Percentiles rank a stretch among this genome's conserved stretches.
These are phyloP conservation scores for Catenaria anguillulae DNA, from an alignment of 371 early-diverging fungal species.

Conservation along the genomic window DNA sequence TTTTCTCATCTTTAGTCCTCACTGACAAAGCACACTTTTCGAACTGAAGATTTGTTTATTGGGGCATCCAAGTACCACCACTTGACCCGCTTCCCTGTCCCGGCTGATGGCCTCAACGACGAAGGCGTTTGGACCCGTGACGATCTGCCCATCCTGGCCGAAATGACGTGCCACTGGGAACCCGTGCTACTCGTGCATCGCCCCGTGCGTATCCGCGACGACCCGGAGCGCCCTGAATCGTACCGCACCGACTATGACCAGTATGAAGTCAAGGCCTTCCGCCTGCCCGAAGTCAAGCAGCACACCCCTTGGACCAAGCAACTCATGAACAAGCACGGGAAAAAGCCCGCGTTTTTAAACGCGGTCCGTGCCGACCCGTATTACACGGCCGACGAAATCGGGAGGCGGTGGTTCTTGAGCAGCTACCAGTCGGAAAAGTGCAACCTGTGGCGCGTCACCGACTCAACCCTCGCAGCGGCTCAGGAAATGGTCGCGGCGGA, in stretches of 20 bases:
- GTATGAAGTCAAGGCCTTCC: no score
- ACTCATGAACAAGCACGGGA: not conserved
- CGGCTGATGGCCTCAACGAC: not conserved
- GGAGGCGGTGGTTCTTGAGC: not conserved
- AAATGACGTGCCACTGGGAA: not conserved
- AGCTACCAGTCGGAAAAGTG: no score
- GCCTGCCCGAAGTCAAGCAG: not conserved
- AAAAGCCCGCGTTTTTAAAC: not conserved
- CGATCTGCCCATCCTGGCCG: not conserved
- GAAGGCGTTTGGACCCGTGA: not conserved
- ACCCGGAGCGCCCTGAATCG: no score
- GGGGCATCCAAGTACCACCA: not conserved
- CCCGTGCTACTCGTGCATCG: not conserved
- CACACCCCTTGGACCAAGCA: not conserved
- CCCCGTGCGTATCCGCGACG: no score
- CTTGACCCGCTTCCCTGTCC: not conserved
- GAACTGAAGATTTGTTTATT: not conserved
- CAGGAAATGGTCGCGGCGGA: no score
- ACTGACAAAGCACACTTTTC: no score
- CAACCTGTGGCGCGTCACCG: not conserved
- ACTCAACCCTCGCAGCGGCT: no score
- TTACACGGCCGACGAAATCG: not conserved
- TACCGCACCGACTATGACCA: no score
- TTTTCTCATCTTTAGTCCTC: not conserved
- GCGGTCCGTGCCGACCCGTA: not conserved